A percentile compares a stretch with the other conserved stretches of the same genome.
phyloP scores from a whole-genome alignment of 169 alveolate species.

The Eimeria necatrix region DNA sequence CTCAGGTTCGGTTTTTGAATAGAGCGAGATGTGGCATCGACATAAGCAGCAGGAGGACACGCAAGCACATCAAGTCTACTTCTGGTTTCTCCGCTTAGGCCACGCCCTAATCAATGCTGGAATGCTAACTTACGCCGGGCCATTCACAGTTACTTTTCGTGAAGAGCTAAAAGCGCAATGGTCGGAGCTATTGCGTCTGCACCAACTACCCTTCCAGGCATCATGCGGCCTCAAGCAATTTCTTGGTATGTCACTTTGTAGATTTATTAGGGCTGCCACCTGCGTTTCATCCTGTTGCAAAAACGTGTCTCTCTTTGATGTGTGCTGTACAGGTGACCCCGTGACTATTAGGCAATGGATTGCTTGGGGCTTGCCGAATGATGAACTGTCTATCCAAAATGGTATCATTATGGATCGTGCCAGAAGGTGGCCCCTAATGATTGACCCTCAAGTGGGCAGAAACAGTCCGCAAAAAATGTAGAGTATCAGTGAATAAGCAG shows the following conservation, averaged over 20 bases:
- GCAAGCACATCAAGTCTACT: background rate
- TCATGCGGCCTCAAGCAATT: constrained; percentile 89
- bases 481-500: background rate
- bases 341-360: constrained; percentile 96
- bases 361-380: constrained; percentile 90
- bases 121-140: constrained; percentile 95
- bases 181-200: constrained; percentile 87
- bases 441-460: constrained; percentile 90
- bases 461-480: constrained; percentile 52
- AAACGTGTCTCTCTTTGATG: constrained; percentile 79
- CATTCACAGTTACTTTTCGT: constrained; percentile 95
- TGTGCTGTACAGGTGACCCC: constrained; percentile 91
- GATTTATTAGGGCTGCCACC: constrained; percentile 80
- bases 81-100: constrained; percentile 91
- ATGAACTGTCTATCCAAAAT: constrained; percentile 88
- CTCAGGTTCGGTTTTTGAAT: constrained; percentile 75
- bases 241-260: constrained; percentile 59
- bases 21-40: too few relatives aligned
- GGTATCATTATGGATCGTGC: constrained; percentile 88
- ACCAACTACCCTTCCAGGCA: constrained; percentile 88
- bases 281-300: constrained; percentile 80
- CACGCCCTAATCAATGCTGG: constrained; percentile 92
- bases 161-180: constrained; percentile 90
- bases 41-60: background rate
- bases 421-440: constrained; percentile 89